Base-by-base conservation (phyloP, 495 filamentous ascomycete species). In the Glutinoglossum americanum region DNA sequence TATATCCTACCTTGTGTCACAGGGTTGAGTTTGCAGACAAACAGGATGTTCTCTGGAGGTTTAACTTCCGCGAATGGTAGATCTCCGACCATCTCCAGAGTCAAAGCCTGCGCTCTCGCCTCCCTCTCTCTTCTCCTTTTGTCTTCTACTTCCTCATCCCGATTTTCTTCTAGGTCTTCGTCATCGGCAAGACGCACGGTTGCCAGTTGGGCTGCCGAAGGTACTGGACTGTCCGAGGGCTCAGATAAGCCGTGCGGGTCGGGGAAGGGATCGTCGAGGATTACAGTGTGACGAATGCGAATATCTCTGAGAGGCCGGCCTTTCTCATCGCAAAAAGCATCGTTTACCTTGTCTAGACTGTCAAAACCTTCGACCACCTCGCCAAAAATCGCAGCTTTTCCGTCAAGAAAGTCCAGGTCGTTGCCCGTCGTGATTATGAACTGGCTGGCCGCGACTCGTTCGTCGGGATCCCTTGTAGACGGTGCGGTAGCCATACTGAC, bases 11-110 rank as follows among this genome's bases (percentile, higher is more conserved):
- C 79, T 80, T 82, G 80, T 54, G 92, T 98, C 51, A 98, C 89
- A 0, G 93, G 93, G 60, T 98, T 98, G 25, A 98, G 74, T 67
- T 98, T 97, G 81, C 92, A 98, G 59, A 98, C 92, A 65, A 98
- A 98, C 13, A 98, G 74, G 28, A 98, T 81, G 65, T 98, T 96
- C 70, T 98, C 92, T 0, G 92, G 92, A 6, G 92, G 92, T 60
- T 93, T 95, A 67, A 98, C 90, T 70, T 97, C 92, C 57, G 92
- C 92, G 66, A 95, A 98, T 11, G 92, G 93, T 58, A 98, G 75
- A 69, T 98, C 92, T 25, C 92, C 92, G 67, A 98, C 89, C 83
- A 98, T 95, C 67, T 98, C 92, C 45, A 98, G 73, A 0, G 92
- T 98, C 61, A 98, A 68, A 1, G 92, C 92, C 66, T 97, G 92